Evolutionary conservation across 768 basidiomycete species (phyloP), one percentile per base, ranked within the genome.

Genomic region (Pleurotus ostreatus): DNA sequence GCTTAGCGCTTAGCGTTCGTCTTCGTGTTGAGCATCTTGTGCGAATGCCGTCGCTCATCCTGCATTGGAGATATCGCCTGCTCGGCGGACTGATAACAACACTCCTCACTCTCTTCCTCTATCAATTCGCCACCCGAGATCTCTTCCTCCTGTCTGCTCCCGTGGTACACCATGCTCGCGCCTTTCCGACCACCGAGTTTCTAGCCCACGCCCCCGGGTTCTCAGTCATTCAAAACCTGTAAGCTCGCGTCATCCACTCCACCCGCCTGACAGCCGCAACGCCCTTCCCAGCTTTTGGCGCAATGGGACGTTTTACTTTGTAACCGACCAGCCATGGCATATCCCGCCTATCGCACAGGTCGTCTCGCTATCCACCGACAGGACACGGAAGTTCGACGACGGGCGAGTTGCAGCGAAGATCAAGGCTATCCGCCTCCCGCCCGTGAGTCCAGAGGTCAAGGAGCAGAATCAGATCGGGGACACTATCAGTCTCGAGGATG

Each of bases 271-370:
- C 26, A 49, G 7, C 18, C 48, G 26, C 20, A 12, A 30, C 25
- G 8, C 8, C 30, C 6, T 12, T 15, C 15, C 4, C 30, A 49
- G 48, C 23, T 49, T 30, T n/a, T 49, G 48, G 48, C 37, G 37
- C 12, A 25, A 49, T 7, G 26, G 37, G 6, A 49, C 48, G 7
- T 49, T 30, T 11, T 34, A 49, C 25, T 20, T 49, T 12, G 48
- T 49, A 15, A 49, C 48, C 13, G 48, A 49, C 48, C 48, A 49
- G 22, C 48, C 48, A 3, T 49, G 48, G 48, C 48, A 49, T n/a
- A 49, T 49, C 22, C 48, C 48, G 5, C 48, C 48, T 4, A 4
- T 49, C 25, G n/a, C 26, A 15, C 22, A 30, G 9, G 20, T 49
- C 23, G 48, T 34, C 12, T 49, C 48, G 13, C 48, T 49, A 9